A percentile compares a stretch with the other conserved stretches of the same genome.
These are phyloP conservation scores for Capronia coronata DNA, from an alignment of 2,329 filamentous ascomycete genomes.

Conservation along the genomic window DNA sequence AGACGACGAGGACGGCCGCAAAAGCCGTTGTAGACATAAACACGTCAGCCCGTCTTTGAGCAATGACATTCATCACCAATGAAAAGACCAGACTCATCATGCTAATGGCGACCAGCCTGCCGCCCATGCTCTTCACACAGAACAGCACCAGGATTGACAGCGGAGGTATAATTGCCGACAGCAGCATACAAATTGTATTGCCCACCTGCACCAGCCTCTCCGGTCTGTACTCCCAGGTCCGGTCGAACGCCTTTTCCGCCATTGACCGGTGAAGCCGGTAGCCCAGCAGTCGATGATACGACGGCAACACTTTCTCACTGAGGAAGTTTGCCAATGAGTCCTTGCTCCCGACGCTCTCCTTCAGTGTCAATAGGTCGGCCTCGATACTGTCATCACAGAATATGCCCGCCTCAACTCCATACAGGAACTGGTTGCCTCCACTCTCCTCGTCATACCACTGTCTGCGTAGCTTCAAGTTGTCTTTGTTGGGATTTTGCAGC, in stretches of 20 bases:
- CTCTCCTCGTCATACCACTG: conserved; percentile 26
- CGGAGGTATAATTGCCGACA: conserved; percentile 24
- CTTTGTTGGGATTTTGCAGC: conserved; percentile 16
- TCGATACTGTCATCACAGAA: conserved; percentile 18
- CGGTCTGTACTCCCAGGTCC: conserved; percentile 21
- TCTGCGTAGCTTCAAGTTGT: conserved; percentile 21
- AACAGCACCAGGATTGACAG: conserved; percentile 23
- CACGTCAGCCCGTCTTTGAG: conserved; percentile 23
- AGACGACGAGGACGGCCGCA: conserved; percentile 25
- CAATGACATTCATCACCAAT: conserved; percentile 25
- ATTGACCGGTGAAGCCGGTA: conserved; percentile 23
- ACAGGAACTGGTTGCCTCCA: conserved; percentile 22
- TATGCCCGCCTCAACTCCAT: conserved; percentile 24
- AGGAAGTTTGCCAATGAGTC: conserved; percentile 23
- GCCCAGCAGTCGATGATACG: conserved; percentile 23
- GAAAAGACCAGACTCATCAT: conserved; percentile 25
- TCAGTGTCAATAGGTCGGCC: conserved; percentile 20
- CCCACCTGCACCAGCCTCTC: conserved; percentile 21
- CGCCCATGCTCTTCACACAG: conserved; percentile 21
- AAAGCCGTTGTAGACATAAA: conserved; percentile 27
- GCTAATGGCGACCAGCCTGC: conserved; percentile 21
- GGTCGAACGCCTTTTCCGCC: conserved; percentile 20
- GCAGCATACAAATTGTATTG: conserved; percentile 23
- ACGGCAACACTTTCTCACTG: conserved; percentile 18
- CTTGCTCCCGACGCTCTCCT: conserved; percentile 13